A percentile compares a stretch with the other conserved stretches of the same genome.
phyloP scores from a whole-genome alignment of 2,329 filamentous ascomycete genomes.

The Sporothrix variecibatus region DNA sequence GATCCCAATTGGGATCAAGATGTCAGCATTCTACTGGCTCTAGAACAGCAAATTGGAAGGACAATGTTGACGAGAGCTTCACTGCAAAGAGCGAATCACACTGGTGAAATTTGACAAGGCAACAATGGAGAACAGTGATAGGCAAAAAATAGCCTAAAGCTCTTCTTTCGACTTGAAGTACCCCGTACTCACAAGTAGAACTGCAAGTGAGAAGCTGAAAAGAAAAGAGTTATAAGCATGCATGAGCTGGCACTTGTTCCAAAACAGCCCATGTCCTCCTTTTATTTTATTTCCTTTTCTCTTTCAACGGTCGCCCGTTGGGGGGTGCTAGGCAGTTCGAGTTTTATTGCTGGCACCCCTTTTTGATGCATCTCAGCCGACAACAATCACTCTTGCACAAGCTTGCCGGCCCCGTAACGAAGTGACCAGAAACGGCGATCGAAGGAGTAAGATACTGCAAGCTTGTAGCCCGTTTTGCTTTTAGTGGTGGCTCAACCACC shows the following conservation, averaged over 20 bases:
- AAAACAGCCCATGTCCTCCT: background rate
- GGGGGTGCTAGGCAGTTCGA: background rate
- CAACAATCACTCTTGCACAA: background rate
- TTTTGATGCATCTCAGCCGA: constrained; percentile 6
- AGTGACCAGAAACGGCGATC: background rate
- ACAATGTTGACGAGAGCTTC: background rate
- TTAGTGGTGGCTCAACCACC: background rate
- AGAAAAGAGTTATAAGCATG: background rate
- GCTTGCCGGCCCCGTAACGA: background rate
- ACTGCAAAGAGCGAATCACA: background rate
- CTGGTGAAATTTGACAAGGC: background rate
- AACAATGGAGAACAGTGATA: background rate
- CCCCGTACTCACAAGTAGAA: background rate
- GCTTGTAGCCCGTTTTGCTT: background rate
- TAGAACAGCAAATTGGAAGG: background rate
- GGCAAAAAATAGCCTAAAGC: background rate
- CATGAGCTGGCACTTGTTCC: constrained; percentile 1
- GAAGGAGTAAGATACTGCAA: background rate
- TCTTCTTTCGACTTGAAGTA: background rate
- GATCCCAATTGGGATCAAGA: background rate
- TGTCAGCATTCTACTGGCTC: background rate
- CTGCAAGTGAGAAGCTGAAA: constrained; percentile 8
- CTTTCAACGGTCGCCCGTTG: background rate
- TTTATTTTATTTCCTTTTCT: too few relatives aligned
- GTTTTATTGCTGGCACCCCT: background rate